A percentile compares a stretch with the other conserved stretches of the same genome.
These are phyloP conservation scores for Saccharomyces hybrid DNA, from an alignment of 1,139 yeast species.

Conservation along the genomic window DNA sequence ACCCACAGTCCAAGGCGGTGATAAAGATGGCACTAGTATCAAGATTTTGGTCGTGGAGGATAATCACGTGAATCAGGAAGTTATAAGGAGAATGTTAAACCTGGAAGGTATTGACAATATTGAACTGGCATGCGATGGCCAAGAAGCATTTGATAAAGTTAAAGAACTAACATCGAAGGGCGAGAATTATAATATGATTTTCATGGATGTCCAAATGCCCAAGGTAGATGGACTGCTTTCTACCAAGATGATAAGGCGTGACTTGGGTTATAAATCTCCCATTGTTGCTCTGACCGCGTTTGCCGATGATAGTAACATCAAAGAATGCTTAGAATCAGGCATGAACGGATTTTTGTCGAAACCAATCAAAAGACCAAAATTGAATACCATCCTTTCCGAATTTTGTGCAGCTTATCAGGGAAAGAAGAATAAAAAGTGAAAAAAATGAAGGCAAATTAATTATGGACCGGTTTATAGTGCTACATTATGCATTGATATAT, in stretches of 20 bases:
- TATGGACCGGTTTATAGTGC: too few relatives aligned
- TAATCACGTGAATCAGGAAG: slow-evolving; percentile 85
- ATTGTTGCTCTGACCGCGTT: slow-evolving; percentile 92
- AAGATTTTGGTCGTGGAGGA: slow-evolving; percentile 87
- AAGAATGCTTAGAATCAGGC: slow-evolving; percentile 71
- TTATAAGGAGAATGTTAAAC: slow-evolving; percentile 73
- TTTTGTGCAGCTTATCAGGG: too few relatives aligned
- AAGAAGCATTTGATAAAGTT: slow-evolving; percentile 66
- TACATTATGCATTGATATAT: too few relatives aligned
- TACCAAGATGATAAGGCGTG: slow-evolving; percentile 61
- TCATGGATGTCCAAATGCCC: slow-evolving; percentile 98
- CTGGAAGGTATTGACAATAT: slow-evolving; percentile 69
- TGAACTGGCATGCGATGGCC: slow-evolving; percentile 83
- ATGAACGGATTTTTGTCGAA: slow-evolving; percentile 85
- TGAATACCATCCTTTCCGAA: slow-evolving; percentile 39
- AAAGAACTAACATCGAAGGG: slow-evolving; percentile 38
- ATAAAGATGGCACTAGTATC: slow-evolving; percentile 22
- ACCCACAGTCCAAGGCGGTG: slow-evolving; percentile 8
- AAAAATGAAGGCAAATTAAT: too few relatives aligned
- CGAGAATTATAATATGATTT: slow-evolving; percentile 58
- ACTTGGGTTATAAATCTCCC: slow-evolving; percentile 59
- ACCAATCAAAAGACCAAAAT: slow-evolving; percentile 68
- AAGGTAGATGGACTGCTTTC: slow-evolving; percentile 81
- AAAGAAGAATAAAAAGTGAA: too few relatives aligned
- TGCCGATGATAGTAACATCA: slow-evolving; percentile 80